phyloP scores from a whole-genome alignment of 2,329 filamentous ascomycete species.

The Fusarium euwallaceae region DNA sequence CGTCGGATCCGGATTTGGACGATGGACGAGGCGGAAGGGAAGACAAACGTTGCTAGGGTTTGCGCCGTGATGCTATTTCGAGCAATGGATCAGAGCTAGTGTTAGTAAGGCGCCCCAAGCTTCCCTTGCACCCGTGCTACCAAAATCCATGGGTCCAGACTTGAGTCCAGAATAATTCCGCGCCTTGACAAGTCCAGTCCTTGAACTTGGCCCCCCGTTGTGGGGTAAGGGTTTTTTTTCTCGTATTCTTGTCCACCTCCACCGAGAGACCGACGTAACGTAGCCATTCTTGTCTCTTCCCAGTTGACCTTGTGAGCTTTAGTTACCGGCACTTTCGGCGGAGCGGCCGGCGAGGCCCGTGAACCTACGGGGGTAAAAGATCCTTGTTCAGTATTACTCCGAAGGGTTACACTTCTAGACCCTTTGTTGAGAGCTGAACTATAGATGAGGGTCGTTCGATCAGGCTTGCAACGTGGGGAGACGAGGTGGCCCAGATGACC shows the following conservation, averaged over 20 bases:
- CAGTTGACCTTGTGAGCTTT: not conserved
- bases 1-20: not conserved
- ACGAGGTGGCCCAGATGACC: constrained; percentile 28
- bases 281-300: constrained; percentile 11
- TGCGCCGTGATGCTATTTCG: constrained; percentile 34
- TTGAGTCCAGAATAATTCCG: constrained; percentile 35
- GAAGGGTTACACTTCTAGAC: constrained; percentile 1
- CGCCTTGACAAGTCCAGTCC: not conserved
- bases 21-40: not conserved
- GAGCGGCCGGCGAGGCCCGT: constrained; percentile 10
- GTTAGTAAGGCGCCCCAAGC: not conserved
- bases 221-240: constrained; percentile 34
- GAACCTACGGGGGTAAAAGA: not conserved
- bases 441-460: constrained; percentile 18
- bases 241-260: constrained; percentile 38
- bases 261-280: constrained; percentile 28
- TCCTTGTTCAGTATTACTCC: not conserved
- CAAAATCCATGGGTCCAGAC: constrained; percentile 18
- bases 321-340: not conserved
- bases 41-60: constrained; percentile 24
- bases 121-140: not conserved
- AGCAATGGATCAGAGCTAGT: constrained; percentile 15
- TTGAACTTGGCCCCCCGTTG: constrained; percentile 15
- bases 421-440: not conserved
- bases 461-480: not conserved